Conservation (phyloP, 768 basidiomycete species). For the Boletus subcaerulescens region DNA sequence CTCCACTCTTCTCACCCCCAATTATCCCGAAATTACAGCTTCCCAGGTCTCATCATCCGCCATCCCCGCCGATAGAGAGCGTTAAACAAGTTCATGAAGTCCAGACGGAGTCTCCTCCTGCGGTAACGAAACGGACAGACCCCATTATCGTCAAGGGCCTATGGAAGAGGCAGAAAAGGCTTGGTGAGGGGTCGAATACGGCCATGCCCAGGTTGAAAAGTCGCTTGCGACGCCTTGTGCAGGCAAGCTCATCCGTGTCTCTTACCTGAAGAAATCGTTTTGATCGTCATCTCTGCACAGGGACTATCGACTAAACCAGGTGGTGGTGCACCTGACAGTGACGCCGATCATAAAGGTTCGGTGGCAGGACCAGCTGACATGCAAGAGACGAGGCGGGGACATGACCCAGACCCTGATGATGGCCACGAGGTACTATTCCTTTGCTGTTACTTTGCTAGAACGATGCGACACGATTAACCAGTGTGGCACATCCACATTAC, state of each 20-base stretch:
- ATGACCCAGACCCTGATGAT: constrained; percentile 8
- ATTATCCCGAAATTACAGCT: constrained; percentile 5
- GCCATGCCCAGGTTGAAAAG: not conserved
- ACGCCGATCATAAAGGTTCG: not conserved
- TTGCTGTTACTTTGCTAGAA: constrained; percentile 28
- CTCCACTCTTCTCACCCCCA: not conserved
- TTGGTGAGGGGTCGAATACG: not conserved
- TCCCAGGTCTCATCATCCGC: constrained; percentile 7
- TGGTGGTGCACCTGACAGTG: not conserved
- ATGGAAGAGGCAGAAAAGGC: constrained; percentile 12
- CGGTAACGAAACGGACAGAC: not conserved
- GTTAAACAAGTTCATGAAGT: not conserved
- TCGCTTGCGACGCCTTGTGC: constrained; percentile 15
- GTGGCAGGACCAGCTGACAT: not conserved
- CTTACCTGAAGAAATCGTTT: not conserved
- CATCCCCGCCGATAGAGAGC: not conserved
- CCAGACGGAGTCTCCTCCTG: constrained; percentile 6
- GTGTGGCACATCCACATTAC: not conserved
- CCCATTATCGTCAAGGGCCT: constrained; percentile 4
- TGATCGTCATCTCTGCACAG: constrained; percentile 9
- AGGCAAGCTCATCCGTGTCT: constrained; percentile 4
- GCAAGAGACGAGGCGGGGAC: not conserved
- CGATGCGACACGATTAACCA: constrained; percentile 8
- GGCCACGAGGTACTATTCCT: constrained; percentile 20
- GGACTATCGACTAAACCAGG: not conserved